phyloP scores from a whole-genome alignment of 345 rosid genomes.

The Eucalyptus polybractea region DNA sequence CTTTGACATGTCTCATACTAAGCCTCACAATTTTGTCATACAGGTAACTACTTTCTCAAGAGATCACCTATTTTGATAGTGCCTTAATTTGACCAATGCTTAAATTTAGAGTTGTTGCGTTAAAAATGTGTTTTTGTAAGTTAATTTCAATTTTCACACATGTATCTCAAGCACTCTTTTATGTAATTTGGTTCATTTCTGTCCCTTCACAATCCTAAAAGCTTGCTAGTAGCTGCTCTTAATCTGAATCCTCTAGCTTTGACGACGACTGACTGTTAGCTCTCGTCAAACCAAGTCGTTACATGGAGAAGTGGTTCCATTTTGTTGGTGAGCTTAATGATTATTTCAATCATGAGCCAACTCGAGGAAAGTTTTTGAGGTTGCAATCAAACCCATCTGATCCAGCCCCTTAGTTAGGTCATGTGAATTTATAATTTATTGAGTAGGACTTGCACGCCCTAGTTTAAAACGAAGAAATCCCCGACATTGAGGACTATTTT shows the following conservation, averaged over 20 bases:
- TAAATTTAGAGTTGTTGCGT: no score
- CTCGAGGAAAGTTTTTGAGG: neutral
- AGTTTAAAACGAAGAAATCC: neutral
- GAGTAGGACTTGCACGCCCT: neutral
- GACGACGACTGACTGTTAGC: accelerated
- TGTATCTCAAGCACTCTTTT: no score
- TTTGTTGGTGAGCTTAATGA: neutral
- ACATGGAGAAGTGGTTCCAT: neutral
- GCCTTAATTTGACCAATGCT: no score
- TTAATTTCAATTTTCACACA: no score
- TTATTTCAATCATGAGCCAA: neutral
- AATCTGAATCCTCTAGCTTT: accelerated
- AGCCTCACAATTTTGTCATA: no score
- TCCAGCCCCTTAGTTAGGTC: neutral
- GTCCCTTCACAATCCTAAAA: no score
- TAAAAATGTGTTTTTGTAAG: no score
- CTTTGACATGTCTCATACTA: accelerated
- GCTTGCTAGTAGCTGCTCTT: no score
- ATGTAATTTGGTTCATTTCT: no score
- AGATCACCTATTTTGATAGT: no score
- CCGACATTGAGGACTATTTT: neutral
- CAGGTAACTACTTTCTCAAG: no score
- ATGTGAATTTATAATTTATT: neutral
- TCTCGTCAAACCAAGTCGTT: no score
- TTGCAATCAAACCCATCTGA: neutral